Evolutionary conservation across 768 basidiomycete species (phyloP).

Genomic region (Cystobasidium onofrii): DNA sequence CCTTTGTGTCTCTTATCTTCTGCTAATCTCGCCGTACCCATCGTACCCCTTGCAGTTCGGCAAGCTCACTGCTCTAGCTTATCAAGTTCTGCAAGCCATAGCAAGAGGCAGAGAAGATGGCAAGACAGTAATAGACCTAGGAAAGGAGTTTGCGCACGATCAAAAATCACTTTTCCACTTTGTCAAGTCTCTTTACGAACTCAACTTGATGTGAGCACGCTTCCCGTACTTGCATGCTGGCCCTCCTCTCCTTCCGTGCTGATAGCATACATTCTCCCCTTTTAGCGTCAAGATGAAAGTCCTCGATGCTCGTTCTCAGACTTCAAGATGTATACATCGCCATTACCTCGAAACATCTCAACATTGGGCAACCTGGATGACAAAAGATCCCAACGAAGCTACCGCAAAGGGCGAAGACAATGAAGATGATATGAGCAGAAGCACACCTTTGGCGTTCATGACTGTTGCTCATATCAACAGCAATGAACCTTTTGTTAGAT

Average conservation of each 20-base stretch:
- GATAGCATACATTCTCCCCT: background rate
- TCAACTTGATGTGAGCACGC: constrained; percentile 48
- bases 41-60: constrained; percentile 52
- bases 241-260: background rate
- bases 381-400: constrained; percentile 21
- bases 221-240: background rate
- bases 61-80: constrained; percentile 76
- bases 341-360: constrained; percentile 70
- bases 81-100: constrained; percentile 71
- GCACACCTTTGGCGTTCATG: constrained; percentile 40
- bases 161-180: constrained; percentile 85
- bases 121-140: constrained; percentile 67
- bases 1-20: no score
- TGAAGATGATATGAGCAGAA: constrained; percentile 33
- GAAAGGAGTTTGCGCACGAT: constrained; percentile 69
- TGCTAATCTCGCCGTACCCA: no score
- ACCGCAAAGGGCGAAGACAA: constrained; percentile 40
- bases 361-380: constrained; percentile 43
- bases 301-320: constrained; percentile 34
- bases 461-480: constrained; percentile 33
- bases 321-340: constrained; percentile 72
- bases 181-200: constrained; percentile 62
- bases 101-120: constrained; percentile 71
- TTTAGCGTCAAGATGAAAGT: constrained; percentile 39
- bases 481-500: constrained; percentile 54